Evolutionary conservation across 2,329 filamentous ascomycete genomes (phyloP).

Genomic region (Parascedosporium putredinis): DNA sequence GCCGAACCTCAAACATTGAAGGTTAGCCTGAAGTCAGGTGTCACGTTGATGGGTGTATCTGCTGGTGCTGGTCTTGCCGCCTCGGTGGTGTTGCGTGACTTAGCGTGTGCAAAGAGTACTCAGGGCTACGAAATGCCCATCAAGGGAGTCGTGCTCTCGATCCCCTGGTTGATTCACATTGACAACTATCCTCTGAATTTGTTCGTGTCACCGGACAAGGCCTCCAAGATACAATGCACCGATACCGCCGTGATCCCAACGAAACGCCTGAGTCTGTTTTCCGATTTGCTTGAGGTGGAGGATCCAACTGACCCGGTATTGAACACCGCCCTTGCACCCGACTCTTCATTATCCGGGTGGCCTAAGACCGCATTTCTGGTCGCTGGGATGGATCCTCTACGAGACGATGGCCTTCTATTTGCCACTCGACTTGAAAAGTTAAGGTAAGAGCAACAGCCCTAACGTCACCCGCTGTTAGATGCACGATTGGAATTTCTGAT

Average conservation of each 20-base stretch:
- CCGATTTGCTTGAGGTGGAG: conserved; percentile 14
- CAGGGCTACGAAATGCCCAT: conserved; percentile 16
- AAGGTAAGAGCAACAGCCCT: conserved; percentile 14
- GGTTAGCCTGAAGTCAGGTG: conserved; percentile 22
- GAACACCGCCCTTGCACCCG: conserved; percentile 21
- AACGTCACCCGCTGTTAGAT: too few relatives aligned
- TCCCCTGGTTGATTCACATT: conserved; percentile 28
- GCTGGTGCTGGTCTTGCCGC: conserved; percentile 31
- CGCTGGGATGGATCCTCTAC: conserved; percentile 17
- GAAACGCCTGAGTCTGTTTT: conserved; percentile 20
- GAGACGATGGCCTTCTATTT: conserved; percentile 19
- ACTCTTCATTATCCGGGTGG: conserved; percentile 15
- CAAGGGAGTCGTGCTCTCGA: conserved; percentile 34
- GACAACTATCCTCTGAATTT: conserved; percentile 19
- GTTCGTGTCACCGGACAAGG: conserved; percentile 25
- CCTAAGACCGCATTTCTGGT: conserved; percentile 18
- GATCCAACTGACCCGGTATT: conserved; percentile 19
- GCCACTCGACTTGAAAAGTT: conserved; percentile 16
- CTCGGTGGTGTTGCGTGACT: conserved; percentile 22
- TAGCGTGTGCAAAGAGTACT: conserved; percentile 10
- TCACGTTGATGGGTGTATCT: conserved; percentile 34
- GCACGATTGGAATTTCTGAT: too few relatives aligned
- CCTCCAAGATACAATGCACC: conserved; percentile 25
- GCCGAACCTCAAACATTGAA: conserved; percentile 25
- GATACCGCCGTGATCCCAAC: conserved; percentile 33